Evolutionary conservation across 345 rosid species (phyloP), one percentile per base, ranked within the genome.

Genomic region (Mangifera indica): DNA sequence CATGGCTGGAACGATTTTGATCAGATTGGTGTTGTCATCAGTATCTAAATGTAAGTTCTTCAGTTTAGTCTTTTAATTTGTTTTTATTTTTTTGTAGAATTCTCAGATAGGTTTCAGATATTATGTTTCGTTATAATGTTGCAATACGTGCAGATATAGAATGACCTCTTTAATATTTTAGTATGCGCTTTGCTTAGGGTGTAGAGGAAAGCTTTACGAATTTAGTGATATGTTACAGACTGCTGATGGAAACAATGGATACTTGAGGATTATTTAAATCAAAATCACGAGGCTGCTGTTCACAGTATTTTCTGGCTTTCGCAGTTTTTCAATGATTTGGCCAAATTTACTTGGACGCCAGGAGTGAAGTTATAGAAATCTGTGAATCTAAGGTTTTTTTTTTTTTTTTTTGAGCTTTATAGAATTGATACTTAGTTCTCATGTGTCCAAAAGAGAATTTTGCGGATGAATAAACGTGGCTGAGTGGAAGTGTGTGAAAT

Each of bases 1-100:
- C n/a, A 67, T 62, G 79, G 81, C 81, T 62, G 60, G 78, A 73
- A 71, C 77, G 81, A 68, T 81, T 82, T 81, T 79, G 86, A 79
- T 79, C 77, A 68, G 69, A 77, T 66, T 69, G 72, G 71, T 72
- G 60, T 60, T 70, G 74, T 60, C 56, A 6, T 46, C 69, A 24
- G 22, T 74, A 69, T 73, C 66, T 49, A 34, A 64, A 14, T 74
- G 81, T 78, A 80, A 76, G 85, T 74, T 25, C 22, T 61, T n/a
- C 40, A 52, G 22, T 34, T 77, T 4, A 32, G 49, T 72, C 64
- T 10, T 62, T 64, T 72, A 8, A 10, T 73, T 63, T 49, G 21
- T 40, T 73, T 55, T 57, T 37, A 1, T 7, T 37, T 5, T 34
- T 7, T 37, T 37, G 42, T 37, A 29, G 44, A 52, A 12, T 46